These are phyloP conservation scores for Candida sojae DNA, from an alignment of 1,139 yeast genomes.

Conservation along the genomic window DNA sequence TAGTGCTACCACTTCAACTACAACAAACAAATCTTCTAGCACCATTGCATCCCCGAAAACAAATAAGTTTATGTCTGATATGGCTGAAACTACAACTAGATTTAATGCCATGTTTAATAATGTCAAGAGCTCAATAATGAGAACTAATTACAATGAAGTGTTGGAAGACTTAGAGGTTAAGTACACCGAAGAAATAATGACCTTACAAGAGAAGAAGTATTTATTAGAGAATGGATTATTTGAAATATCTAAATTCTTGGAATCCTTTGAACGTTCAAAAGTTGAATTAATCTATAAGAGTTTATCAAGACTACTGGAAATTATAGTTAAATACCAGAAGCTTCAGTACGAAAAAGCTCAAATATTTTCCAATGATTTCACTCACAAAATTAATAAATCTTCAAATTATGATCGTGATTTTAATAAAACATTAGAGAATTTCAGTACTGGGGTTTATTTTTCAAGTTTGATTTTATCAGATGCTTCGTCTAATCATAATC, in stretches of 20 bases:
- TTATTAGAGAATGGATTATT: slow-evolving; percentile 31
- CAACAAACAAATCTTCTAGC: slow-evolving; percentile 6
- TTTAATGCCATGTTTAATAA: slow-evolving; percentile 34
- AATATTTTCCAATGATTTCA: slow-evolving; percentile 26
- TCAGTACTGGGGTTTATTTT: slow-evolving; percentile 43
- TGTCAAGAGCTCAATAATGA: slow-evolving; percentile 32
- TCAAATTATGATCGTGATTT: slow-evolving; percentile 33
- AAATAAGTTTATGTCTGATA: slow-evolving; percentile 24
- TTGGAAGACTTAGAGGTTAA: slow-evolving; percentile 29
- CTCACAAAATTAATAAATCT: slow-evolving; percentile 26
- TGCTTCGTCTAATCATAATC: slow-evolving; percentile 16
- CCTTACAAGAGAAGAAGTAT: slow-evolving; percentile 34
- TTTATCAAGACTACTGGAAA: slow-evolving; percentile 38
- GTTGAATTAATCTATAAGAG: slow-evolving; percentile 37
- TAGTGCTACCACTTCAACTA: slow-evolving; percentile 2
- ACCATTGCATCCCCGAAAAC: slow-evolving; percentile 2
- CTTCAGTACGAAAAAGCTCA: slow-evolving; percentile 30
- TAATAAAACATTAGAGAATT: slow-evolving; percentile 22
- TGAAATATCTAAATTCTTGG: slow-evolving; percentile 26
- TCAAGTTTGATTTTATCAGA: slow-evolving; percentile 37
- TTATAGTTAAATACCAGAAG: slow-evolving; percentile 30
- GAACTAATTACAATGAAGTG: slow-evolving; percentile 33
- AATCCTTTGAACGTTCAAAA: slow-evolving; percentile 38
- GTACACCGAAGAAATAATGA: slow-evolving; percentile 34
- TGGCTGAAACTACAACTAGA: slow-evolving; percentile 29